Conservation (phyloP, 495 filamentous ascomycete species). For the Symbiotaphrina buchneri region DNA sequence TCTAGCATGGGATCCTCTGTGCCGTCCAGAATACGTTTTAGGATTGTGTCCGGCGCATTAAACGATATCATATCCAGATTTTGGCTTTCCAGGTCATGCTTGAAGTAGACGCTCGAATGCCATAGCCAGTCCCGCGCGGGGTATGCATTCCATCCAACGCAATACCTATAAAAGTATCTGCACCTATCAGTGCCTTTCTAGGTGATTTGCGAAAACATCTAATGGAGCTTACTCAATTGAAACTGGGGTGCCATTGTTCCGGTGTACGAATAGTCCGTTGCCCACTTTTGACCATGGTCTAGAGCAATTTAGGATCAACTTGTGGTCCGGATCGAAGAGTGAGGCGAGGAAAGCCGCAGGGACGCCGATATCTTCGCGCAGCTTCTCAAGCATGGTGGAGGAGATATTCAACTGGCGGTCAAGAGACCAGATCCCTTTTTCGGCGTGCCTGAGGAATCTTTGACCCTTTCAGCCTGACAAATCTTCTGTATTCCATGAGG, state of each 20-base stretch:
- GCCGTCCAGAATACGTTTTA: neutral
- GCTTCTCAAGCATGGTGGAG: neutral
- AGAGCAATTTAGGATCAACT: too few species aligned
- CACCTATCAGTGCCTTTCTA: too few species aligned
- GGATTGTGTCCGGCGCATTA: conserved; percentile 1
- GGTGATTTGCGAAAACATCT: conserved; percentile 4
- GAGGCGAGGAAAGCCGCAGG: neutral
- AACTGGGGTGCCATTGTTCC: neutral
- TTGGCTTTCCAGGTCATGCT: conserved; percentile 1
- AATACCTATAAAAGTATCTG: too few species aligned
- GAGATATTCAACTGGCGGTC: neutral
- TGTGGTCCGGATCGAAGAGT: neutral
- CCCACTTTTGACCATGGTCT: too few species aligned
- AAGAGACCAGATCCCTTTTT: too few species aligned
- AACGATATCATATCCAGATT: conserved; percentile 2
- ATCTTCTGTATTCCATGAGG: neutral
- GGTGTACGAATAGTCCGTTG: conserved; percentile 3
- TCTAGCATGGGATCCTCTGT: too few species aligned
- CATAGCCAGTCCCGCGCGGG: conserved; percentile 1
- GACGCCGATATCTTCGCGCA: neutral
- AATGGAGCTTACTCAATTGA: neutral
- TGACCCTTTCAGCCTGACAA: neutral
- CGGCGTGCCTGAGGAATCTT: neutral
- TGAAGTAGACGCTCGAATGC: conserved; percentile 1
- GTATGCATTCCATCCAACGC: too few species aligned